Percentiles rank a stretch among this genome's conserved stretches.
Conservation (phyloP, 192 early-diverging fungal species). For the Backusella westeae region DNA sequence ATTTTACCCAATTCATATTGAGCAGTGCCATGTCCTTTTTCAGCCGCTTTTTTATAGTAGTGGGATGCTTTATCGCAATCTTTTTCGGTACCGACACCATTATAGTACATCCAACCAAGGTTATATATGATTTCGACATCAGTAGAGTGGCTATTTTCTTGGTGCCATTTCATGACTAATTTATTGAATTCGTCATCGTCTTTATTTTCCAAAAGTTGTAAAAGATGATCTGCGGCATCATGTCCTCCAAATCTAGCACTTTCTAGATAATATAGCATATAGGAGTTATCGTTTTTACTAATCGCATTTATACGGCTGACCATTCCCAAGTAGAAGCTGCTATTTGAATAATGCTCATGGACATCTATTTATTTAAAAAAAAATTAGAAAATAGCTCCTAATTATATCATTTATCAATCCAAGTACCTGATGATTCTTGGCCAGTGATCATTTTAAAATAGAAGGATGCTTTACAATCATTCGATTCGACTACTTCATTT, state of each 20-base stretch:
- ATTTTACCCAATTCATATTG: slow-evolving; percentile 8
- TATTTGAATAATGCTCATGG: background rate
- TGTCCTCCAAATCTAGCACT: background rate
- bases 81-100: background rate
- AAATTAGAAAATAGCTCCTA: no score
- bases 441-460: background rate
- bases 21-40: slow-evolving; percentile 10
- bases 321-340: background rate
- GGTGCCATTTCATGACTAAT: background rate
- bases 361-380: background rate
- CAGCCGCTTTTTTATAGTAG: slow-evolving; percentile 14
- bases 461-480: background rate
- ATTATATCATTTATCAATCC: background rate
- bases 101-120: background rate
- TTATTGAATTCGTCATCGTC: background rate
- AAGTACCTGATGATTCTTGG: background rate
- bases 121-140: background rate
- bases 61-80: background rate
- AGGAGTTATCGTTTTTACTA: background rate
- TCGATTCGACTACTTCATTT: background rate
- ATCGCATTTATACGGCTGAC: background rate
- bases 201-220: background rate
- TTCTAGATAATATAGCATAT: background rate
- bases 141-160: background rate
- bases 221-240: background rate